Evolutionary conservation across 1,284 basidiomycete species (phyloP), one percentile per base, ranked within the genome.

Genomic region (Cutaneotrichosporon sp.): DNA sequence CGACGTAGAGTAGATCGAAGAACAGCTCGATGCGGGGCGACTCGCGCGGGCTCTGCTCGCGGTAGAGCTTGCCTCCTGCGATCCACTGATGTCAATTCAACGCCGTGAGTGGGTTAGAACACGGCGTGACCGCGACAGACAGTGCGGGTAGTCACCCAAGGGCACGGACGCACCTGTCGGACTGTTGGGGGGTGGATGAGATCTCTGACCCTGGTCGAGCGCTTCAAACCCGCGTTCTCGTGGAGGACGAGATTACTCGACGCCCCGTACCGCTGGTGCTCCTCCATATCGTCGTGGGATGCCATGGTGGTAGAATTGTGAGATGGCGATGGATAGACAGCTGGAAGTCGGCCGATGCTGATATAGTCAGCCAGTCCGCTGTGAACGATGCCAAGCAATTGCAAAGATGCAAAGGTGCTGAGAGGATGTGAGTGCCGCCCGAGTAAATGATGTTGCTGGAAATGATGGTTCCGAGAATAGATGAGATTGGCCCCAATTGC

Each of bases 1-100:
- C 75, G 19, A 77, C 75, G 51, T 72, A 77, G 1, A 76, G 56
- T 33, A 77, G 60, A 52, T 77, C 75, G 49, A 76, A 75, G 63
- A 77, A 77, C 11, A 77, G 67, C 61, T 77, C 72, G 49, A 75
- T 67, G 46, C 55, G 70, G 3, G 64, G 59, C 3, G 62, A 50
- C 35, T 66, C 64, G 14, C 65, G 54, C n/a, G 59, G 45, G 0
- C 50, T 47, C 1, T 56, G 45, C 48, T 70, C 67, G 31, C 67
- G 61, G 45, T 66, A 58, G 1, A 67, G 56, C 31, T 61, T 62
- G 33, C 64, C 64, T 34, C 61, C 20, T 22, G 46, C 37, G 17
- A 55, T 46, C 52, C 57, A 59, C 52, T 59, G n/a, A n/a, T n/a
- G n/a, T n/a, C n/a, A n/a, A n/a, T n/a, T n/a, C n/a, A n/a, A n/a